Evolutionary conservation across 2,329 filamentous ascomycete species (phyloP), one percentile per base, ranked within the genome.

Genomic region (Monosporascus sp.): DNA sequence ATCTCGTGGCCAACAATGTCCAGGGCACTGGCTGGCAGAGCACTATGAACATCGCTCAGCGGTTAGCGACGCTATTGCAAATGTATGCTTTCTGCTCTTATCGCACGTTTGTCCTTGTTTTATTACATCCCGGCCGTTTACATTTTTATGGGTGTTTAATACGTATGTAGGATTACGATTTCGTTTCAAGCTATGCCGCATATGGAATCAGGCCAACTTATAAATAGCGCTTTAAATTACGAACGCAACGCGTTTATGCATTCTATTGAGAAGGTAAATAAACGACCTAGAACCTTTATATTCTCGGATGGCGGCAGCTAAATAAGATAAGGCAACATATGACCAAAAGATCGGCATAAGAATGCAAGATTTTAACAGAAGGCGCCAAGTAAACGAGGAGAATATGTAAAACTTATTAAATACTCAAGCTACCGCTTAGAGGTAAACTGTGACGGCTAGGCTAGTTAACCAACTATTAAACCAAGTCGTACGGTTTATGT

Each of bases 331-430:
- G 81, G 69, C 71, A 50, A 67, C 66, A 0, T 84, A 84, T 59
- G 79, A 83, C 17, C 69, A 73, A 49, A 67, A 71, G 34, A 75
- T 84, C 64, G 62, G 61, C 2, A 64, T 59, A 11, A 81, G 79
- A 57, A 71, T 74, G 0, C 62, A 73, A 48, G 80, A 84, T 6
- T 73, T 82, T 45, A 75, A 75, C 53, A 73, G 72, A 53, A 77
- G 75, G 57, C 77, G 81, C 40, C 75, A 82, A 57, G 71, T 69
- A 5, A 78, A 80, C 59, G 77, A 77, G 45, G 72, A 74, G 0
- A 74, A 64, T 11, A 64, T 83, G 2, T 78, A 80, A 49, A 78
- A 76, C 52, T 73, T 71, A n/a, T 63, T 82, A 53, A 82, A 73
- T 60, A 75, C 66, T 51, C 76, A 68, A 54, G 68, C 69, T 16